These are phyloP conservation scores for Solanum arcanum DNA, from an alignment of 257 asterid species.

Conservation along the genomic window DNA sequence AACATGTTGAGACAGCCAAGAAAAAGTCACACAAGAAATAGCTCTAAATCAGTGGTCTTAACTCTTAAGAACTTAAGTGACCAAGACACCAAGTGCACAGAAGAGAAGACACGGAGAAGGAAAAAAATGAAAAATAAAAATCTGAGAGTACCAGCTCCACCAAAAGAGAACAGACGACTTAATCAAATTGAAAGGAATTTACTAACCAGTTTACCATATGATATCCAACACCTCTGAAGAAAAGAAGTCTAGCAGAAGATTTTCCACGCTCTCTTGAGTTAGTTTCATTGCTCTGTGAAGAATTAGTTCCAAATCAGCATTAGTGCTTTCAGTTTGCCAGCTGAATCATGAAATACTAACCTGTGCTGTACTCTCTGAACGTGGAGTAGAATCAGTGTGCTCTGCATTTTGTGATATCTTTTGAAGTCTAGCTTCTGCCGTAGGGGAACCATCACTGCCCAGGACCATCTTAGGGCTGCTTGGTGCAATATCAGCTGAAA, in stretches of 20 bases:
- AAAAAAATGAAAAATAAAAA: not conserved
- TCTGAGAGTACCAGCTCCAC: not conserved
- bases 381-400: conserved; percentile 35
- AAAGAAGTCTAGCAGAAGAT: conserved; percentile 56
- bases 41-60: not conserved
- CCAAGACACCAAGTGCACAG: not conserved
- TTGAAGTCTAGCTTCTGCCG: conserved; percentile 24
- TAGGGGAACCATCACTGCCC: conserved; percentile 30
- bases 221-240: conserved; percentile 69
- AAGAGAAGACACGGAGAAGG: not conserved
- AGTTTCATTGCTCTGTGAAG: conserved; percentile 40
- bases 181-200: conserved; percentile 1
- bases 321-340: conserved; percentile 31
- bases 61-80: not conserved
- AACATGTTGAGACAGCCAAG: not conserved
- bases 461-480: conserved; percentile 20
- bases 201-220: conserved; percentile 98
- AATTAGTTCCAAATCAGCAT: conserved; percentile 43
- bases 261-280: conserved; percentile 59
- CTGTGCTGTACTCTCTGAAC: conserved; percentile 26
- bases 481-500: conserved; percentile 24
- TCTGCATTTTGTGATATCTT: not conserved
- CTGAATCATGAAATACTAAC: conserved; percentile 22
- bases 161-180: not conserved
- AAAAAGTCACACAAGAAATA: not conserved